These are phyloP conservation scores for Nematodospora anomalae DNA, from an alignment of 1,139 yeast genomes.

Conservation along the genomic window DNA sequence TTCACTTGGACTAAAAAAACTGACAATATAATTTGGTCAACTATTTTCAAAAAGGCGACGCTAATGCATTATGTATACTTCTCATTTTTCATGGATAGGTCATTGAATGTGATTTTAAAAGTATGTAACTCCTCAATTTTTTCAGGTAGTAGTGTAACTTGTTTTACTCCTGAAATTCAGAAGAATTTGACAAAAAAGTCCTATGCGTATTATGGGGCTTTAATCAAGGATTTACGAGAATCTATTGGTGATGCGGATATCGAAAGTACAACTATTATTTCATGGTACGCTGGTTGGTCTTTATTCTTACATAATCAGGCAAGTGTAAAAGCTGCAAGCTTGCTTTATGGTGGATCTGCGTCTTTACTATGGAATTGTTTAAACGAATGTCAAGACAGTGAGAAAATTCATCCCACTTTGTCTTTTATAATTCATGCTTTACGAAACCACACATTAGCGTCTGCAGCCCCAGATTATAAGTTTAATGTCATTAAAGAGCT, in stretches of 20 bases:
- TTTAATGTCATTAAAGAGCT: constrained; percentile 31
- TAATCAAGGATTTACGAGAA: constrained; percentile 35
- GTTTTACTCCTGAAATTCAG: constrained; percentile 32
- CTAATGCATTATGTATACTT: constrained; percentile 29
- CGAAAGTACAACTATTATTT: constrained; percentile 40
- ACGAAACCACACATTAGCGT: constrained; percentile 26
- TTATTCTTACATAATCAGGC: constrained; percentile 36
- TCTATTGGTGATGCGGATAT: constrained; percentile 32
- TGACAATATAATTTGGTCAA: constrained; percentile 27
- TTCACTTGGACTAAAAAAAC: constrained; percentile 13
- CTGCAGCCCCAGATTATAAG: constrained; percentile 37
- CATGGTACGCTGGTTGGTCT: constrained; percentile 40
- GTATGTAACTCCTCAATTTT: constrained; percentile 15
- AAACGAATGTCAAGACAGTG: constrained; percentile 20
- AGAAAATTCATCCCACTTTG: constrained; percentile 29
- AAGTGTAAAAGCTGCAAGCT: constrained; percentile 32
- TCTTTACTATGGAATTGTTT: constrained; percentile 31
- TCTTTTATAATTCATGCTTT: constrained; percentile 26
- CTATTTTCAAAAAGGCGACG: constrained; percentile 28
- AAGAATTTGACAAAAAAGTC: constrained; percentile 34
- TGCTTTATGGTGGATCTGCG: constrained; percentile 38
- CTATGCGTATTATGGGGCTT: constrained; percentile 33
- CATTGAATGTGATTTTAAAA: constrained; percentile 35
- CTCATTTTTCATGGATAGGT: constrained; percentile 39
- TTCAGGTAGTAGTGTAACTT: constrained; percentile 17